Evolutionary conservation across 176 grass and related monocot species (phyloP).

Genomic region (Bothriochloa decipiens): DNA sequence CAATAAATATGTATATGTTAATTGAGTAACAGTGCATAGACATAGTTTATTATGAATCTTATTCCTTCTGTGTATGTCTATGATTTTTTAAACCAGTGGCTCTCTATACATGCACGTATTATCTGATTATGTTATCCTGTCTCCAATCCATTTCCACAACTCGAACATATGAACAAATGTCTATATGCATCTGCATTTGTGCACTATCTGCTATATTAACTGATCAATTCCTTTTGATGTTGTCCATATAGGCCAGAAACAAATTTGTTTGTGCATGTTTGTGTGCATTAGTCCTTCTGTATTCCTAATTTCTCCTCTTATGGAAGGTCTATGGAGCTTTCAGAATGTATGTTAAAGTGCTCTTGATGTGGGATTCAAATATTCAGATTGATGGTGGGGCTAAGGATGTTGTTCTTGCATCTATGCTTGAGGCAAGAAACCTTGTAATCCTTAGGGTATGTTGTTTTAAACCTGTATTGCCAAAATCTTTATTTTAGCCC

Average conservation of each 20-base stretch:
- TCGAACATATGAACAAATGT: neutral
- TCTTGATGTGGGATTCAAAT: slow-evolving; percentile 98
- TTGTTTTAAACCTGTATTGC: slow-evolving; percentile 30
- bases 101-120: neutral
- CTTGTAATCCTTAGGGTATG: slow-evolving; percentile 93
- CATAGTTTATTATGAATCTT: neutral
- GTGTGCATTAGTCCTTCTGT: neutral
- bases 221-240: slow-evolving; percentile 1
- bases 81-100: neutral
- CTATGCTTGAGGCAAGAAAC: slow-evolving; percentile 97
- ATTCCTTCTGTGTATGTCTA: neutral
- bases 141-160: neutral
- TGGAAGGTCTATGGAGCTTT: slow-evolving; percentile 98
- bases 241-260: neutral
- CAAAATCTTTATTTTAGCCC: neutral
- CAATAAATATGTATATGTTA: neutral
- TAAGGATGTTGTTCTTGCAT: slow-evolving; percentile 81
- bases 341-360: slow-evolving; percentile 97
- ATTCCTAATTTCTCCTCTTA: slow-evolving; percentile 42
- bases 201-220: neutral
- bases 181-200: neutral
- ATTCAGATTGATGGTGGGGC: slow-evolving; percentile 92
- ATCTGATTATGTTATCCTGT: neutral
- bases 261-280: neutral
- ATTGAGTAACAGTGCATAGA: neutral